phyloP scores from a whole-genome alignment of 1,284 basidiomycete genomes.

The Fomitopsis palustris region DNA sequence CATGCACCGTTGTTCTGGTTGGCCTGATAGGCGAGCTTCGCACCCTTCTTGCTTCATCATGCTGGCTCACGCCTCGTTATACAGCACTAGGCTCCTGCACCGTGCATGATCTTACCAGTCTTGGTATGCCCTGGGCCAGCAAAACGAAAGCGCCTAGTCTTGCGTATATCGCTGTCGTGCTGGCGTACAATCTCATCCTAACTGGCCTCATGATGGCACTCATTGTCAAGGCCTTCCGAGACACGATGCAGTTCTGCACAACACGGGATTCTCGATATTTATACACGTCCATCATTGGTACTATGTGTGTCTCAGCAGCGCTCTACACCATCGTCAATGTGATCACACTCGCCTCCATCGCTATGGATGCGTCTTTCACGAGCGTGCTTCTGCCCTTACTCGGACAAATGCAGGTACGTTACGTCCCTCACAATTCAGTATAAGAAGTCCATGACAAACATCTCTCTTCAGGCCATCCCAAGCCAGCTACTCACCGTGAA shows the following conservation, averaged over 20 bases:
- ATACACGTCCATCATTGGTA: constrained; percentile 20
- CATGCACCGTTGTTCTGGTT: constrained; percentile 4
- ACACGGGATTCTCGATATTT: not conserved
- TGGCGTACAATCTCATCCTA: constrained; percentile 26
- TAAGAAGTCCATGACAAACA: not conserved
- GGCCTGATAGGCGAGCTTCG: constrained; percentile 14
- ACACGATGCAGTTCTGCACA: not conserved
- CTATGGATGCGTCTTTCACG: constrained; percentile 26
- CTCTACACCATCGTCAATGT: constrained; percentile 27
- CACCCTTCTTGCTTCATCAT: constrained; percentile 9
- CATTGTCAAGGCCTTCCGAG: constrained; percentile 12
- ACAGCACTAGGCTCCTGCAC: constrained; percentile 25
- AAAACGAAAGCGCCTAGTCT: constrained; percentile 20
- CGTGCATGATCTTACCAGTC: constrained; percentile 19
- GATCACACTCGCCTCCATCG: constrained; percentile 29
- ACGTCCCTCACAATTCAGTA: not conserved
- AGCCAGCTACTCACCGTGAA: not conserved
- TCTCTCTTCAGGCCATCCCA: not conserved
- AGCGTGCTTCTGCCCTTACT: constrained; percentile 32
- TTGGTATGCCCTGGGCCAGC: constrained; percentile 21
- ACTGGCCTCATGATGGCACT: constrained; percentile 26
- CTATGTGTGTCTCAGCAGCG: constrained; percentile 29
- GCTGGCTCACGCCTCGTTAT: not conserved
- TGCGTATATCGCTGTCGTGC: constrained; percentile 29
- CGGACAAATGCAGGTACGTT: constrained; percentile 33